Evolutionary conservation across 1,284 basidiomycete genomes (phyloP), one percentile per base, ranked within the genome.

Genomic region (Ganoderma lucidum): DNA sequence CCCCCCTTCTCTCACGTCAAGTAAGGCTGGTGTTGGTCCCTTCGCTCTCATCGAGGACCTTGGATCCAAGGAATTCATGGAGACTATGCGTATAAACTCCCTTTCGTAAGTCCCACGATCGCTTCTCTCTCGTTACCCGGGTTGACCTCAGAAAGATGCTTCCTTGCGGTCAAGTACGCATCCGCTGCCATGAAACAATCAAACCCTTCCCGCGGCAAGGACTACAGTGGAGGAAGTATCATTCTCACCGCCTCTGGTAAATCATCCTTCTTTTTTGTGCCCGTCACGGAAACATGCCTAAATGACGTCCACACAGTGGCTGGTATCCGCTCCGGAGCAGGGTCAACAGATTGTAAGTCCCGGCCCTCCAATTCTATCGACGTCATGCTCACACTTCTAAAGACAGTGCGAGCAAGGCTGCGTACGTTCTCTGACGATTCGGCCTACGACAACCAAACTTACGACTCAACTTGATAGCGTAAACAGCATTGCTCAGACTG

Each of bases 361-460:
- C 8, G 42, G 35, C 35, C 37, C 32, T 2, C 41, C 41, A n/a
- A 48, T 4, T 63, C 15, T 53, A n/a, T 6, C 23, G 28, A 44
- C 37, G 39, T 23, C 37, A 42, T 41, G 41, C 41, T 61, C 23
- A 61, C 37, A 28, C 58, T 32, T 44, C 45, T 32, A 60, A 77
- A 95, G 94, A 96, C 77, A 96, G 94, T 72, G 95, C 95, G 59
- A 95, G 93, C 75, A 97, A 97, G 83, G 93, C 95, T 35, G 95
- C 94, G 93, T 95, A 78, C 80, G 91, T 48, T 41, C 2, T 39
- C 10, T 4, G 15, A 44, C 17, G n/a, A 9, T 28, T 39, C 19
- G 23, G 17, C 44, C 30, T 12, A 23, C n/a, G 2, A 3, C 28
- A n/a, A 6, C 23, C 37, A 30, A 56, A 42, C 67, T 37, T 28